These are phyloP conservation scores for Lachnellula arida DNA, from an alignment of 2,329 filamentous ascomycete genomes.

Conservation along the genomic window DNA sequence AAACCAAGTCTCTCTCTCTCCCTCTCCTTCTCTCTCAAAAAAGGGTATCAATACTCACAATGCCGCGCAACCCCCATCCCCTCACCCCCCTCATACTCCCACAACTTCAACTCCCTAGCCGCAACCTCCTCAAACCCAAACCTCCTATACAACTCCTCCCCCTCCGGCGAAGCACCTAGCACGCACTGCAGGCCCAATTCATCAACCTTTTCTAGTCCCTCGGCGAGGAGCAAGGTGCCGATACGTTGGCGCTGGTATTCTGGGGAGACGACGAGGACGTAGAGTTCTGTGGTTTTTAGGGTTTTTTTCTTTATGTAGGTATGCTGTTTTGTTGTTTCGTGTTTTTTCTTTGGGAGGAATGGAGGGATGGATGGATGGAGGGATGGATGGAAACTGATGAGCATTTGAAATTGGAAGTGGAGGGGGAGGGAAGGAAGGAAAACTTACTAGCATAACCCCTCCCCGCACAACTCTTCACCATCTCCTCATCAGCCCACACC, in stretches of 20 bases:
- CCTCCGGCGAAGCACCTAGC: slow-evolving; percentile 24
- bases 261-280: slow-evolving; percentile 18
- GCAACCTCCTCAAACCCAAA: slow-evolving; percentile 22
- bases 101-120: slow-evolving; percentile 19
- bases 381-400: too few relatives aligned
- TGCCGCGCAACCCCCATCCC: slow-evolving; percentile 16
- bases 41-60: too few relatives aligned
- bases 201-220: slow-evolving; percentile 20
- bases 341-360: not conserved
- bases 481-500: slow-evolving; percentile 19
- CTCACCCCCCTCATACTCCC: slow-evolving; percentile 27
- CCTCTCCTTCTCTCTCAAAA: too few relatives aligned
- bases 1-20: too few relatives aligned
- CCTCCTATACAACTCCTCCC: slow-evolving; percentile 23
- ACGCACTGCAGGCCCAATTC: slow-evolving; percentile 20
- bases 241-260: slow-evolving; percentile 22
- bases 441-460: slow-evolving; percentile 24
- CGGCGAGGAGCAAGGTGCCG: slow-evolving; percentile 19
- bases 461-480: slow-evolving; percentile 14
- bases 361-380: not conserved
- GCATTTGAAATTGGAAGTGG: not conserved
- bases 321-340: too few relatives aligned
- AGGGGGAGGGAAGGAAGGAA: not conserved
- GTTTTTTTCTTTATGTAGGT: too few relatives aligned
- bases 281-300: slow-evolving; percentile 17